A percentile compares a stretch with the other conserved stretches of the same genome.
These are phyloP conservation scores for Austroboletus festivus DNA, from an alignment of 768 basidiomycete species.

Conservation along the genomic window DNA sequence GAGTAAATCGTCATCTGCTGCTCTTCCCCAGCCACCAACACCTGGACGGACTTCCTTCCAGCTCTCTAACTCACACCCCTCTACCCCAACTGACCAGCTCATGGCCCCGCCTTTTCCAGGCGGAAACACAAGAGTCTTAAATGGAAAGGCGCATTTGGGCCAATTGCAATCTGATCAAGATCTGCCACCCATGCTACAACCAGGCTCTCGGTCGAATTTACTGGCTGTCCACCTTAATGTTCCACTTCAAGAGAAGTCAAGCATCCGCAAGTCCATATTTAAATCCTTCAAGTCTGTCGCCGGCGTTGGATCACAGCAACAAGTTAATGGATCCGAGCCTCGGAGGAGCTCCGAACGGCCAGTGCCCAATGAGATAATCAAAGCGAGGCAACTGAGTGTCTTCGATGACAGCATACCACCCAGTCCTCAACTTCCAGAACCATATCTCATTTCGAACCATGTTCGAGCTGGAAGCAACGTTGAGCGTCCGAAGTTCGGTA, in stretches of 20 bases:
- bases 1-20: constrained; percentile 47
- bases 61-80: constrained; percentile 26
- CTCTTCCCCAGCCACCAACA: constrained; percentile 35
- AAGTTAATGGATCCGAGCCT: constrained; percentile 30
- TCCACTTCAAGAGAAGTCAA: constrained; percentile 40
- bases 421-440: constrained; percentile 59
- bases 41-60: constrained; percentile 37
- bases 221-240: constrained; percentile 17
- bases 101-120: constrained; percentile 28
- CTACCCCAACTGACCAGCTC: constrained; percentile 33
- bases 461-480: constrained; percentile 31
- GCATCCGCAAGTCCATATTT: constrained; percentile 66
- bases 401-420: constrained; percentile 51
- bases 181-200: constrained; percentile 39
- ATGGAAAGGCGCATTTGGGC: constrained; percentile 36
- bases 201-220: constrained; percentile 31
- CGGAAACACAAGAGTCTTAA: constrained; percentile 9
- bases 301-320: constrained; percentile 29
- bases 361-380: constrained; percentile 34
- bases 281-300: constrained; percentile 59
- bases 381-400: constrained; percentile 45
- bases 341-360: constrained; percentile 41
- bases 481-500: constrained; percentile 24
- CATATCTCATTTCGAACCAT: constrained; percentile 38
- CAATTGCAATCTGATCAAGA: constrained; percentile 71